Base-by-base conservation (phyloP, 306 rosid species). In the Purshia tridentata region DNA sequence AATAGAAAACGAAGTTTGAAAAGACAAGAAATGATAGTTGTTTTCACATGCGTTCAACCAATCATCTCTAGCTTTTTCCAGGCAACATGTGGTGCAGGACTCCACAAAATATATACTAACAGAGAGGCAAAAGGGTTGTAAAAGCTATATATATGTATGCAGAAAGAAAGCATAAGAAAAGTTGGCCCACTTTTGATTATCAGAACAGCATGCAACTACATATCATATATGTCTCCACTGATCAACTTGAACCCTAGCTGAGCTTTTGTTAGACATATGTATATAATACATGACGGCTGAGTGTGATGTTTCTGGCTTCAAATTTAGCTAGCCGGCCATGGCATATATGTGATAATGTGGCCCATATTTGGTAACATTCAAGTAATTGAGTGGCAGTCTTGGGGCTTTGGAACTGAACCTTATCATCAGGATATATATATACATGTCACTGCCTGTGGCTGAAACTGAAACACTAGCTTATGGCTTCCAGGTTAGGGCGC, bases 31-130 rank as follows among this genome's bases (percentile, higher is more conserved):
- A 39, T 70, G 23, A 52, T 70, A 41, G 52, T 41, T 54, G 8
- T 58, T 14, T 40, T 70, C 74, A 70, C 74, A 70, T 70, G 74
- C 63, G 49, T 13, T 53, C 74, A 70, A 41, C 74, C 54, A 70
- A 70, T 70, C 63, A 41, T 22, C 40, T 19, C 20, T 15, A 2
- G 39, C 64, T 54, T 69, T 52, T 53, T 51, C 65, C 52, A 20
- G 74, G 53, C 53, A 70, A 55, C 53, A 70, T 70, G 74, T 70
- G 74, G 74, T 70, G 40, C 29, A 3, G 1, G 47, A 6, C 47
- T 44, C 6, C 63, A 57, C 4, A 57, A 12, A 29, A 29, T 29
- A 29, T 29, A 57, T 12, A 57, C 41, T 2, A 50, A 57, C 41
- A 11, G 37, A 20, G 37, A 23, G 63, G 41, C 65, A 70, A 70